A percentile compares a stretch with the other conserved stretches of the same genome.
Evolutionary conservation across 495 filamentous ascomycete species (phyloP).

Genomic region (Ramalina intermedia): DNA sequence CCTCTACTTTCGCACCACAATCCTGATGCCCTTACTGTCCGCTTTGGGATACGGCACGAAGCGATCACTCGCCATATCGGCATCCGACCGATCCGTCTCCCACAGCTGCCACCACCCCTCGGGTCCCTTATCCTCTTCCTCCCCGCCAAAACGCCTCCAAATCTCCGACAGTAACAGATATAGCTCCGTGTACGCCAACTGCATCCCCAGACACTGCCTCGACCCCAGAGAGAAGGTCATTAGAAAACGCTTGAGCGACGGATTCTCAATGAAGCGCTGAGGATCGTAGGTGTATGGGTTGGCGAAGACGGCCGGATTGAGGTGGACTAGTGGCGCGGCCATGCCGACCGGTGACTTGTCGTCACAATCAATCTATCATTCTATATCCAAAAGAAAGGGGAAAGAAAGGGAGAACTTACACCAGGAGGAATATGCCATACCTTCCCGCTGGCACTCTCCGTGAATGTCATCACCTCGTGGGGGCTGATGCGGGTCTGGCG

Average conservation of each 20-base stretch:
- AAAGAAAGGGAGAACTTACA: background rate
- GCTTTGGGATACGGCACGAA: slow-evolving; percentile 10
- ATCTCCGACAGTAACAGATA: slow-evolving; percentile 20
- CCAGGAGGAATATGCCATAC: slow-evolving; percentile 32
- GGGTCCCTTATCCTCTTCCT: slow-evolving; percentile 12
- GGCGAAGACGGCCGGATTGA: slow-evolving; percentile 15
- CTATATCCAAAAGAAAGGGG: no score
- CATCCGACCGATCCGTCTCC: slow-evolving; percentile 16
- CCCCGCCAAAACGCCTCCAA: slow-evolving; percentile 19
- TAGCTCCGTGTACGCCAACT: slow-evolving; percentile 23
- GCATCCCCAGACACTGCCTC: slow-evolving; percentile 27
- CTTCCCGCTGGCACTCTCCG: slow-evolving; percentile 1
- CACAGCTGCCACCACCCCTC: slow-evolving; percentile 9
- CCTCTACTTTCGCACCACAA: background rate
- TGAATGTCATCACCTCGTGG: slow-evolving; percentile 21
- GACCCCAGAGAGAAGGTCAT: slow-evolving; percentile 25
- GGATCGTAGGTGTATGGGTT: slow-evolving; percentile 26
- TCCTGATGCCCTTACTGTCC: slow-evolving; percentile 10
- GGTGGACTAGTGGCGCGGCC: slow-evolving; percentile 21
- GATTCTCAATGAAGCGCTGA: slow-evolving; percentile 25
- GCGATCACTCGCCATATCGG: slow-evolving; percentile 9
- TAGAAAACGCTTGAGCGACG: slow-evolving; percentile 17
- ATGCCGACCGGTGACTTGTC: slow-evolving; percentile 26
- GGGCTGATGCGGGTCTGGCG: slow-evolving; percentile 18
- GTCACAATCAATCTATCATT: background rate